Evolutionary conservation across 2,329 filamentous ascomycete species (phyloP), one percentile per base, ranked within the genome.

Genomic region (Apiospora sp.): DNA sequence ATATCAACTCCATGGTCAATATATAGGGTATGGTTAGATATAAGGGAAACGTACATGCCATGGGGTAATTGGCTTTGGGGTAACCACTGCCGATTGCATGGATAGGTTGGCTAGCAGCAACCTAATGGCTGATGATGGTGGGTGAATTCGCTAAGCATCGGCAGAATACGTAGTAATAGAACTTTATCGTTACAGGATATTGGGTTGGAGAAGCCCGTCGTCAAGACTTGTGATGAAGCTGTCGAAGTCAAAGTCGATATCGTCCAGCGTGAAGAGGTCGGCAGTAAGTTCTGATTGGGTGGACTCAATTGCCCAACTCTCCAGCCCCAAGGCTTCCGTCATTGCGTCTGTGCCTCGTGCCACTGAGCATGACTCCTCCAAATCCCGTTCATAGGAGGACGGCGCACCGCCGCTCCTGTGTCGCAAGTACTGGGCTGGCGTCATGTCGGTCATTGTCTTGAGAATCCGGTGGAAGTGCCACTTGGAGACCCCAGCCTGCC

Each of bases 401-500:
- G 14, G 16, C 30, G 51, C 19, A 4, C 51, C 14, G 10, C 6
- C 51, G 16, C 51, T 4, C 5, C 16, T 16, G 1, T 34, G 51
- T 14, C 27, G 51, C 51, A 58, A 3, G 14, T 58, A 69, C 24
- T 61, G 27, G 5, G 34, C 30, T 1, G 71, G 71, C 19, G 71
- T 72, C 46, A 58, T 54, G 3, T 51, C 24, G 4, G 71, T 69
- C 0, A 72, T 41, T 7, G 69, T 37, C 71, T 72, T 72, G 46
- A 72, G 69, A 2, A 27, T 69, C 43, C 71, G 71, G 8, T 72
- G 71, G 7, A 72, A 72, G 68, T 72, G 71, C 71, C 71, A 72
- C n/a, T 69, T 72, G 34, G 71, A 72, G 4, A 72, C 16, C 30
- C 49, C 48, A 14, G 71, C 71, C 24, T 69, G 51, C 44, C 34